Conservation (phyloP, 1,284 basidiomycete genomes). For the Dichomitus squalens region DNA sequence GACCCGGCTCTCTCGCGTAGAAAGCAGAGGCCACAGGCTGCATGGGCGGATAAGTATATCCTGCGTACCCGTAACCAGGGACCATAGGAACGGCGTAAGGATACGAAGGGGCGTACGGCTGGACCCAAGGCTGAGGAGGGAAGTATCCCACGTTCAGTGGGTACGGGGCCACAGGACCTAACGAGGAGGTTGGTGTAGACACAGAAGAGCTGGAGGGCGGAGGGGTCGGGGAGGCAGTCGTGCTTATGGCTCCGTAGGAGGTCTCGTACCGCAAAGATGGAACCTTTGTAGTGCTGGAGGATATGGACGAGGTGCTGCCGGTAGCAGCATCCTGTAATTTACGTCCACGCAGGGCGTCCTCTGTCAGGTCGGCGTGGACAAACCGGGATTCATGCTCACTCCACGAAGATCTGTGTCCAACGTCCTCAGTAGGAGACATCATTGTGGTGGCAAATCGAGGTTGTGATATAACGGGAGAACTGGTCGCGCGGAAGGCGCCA, state of each 20-base stretch:
- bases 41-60: constrained; percentile 40
- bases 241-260: constrained; percentile 7
- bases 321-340: background rate
- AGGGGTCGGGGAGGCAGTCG: constrained; percentile 9
- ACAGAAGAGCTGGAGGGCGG: constrained; percentile 20
- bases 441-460: background rate
- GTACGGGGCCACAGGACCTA: constrained; percentile 40
- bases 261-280: constrained; percentile 7
- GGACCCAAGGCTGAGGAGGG: constrained; percentile 54
- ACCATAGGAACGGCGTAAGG: constrained; percentile 55
- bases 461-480: background rate
- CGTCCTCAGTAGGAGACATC: background rate
- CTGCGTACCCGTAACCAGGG: constrained; percentile 42
- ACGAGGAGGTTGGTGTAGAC: constrained; percentile 27
- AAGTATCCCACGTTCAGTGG: constrained; percentile 49
- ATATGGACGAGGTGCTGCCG: constrained; percentile 14
- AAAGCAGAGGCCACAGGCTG: constrained; percentile 9
- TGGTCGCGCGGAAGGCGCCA: background rate
- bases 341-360: background rate
- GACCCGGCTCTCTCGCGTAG: background rate
- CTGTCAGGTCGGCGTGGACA: background rate
- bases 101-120: constrained; percentile 51
- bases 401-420: background rate
- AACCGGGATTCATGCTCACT: background rate
- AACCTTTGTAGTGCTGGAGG: constrained; percentile 23